Conservation (phyloP, 2,329 filamentous ascomycete genomes). For the Botrytis fragariae region DNA sequence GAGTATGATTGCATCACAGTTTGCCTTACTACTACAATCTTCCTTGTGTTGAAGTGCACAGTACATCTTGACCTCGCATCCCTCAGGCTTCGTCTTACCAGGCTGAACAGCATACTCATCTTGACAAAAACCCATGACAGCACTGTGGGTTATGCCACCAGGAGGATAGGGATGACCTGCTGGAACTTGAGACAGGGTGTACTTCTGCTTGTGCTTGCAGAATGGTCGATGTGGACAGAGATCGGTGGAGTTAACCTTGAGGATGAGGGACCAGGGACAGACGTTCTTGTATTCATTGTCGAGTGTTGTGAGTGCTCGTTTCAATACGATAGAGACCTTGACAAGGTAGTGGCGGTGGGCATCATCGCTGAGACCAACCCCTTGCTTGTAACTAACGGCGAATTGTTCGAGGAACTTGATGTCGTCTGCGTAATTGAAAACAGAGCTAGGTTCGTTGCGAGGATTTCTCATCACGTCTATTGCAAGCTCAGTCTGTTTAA, state of each 20-base stretch:
- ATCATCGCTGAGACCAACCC: background rate
- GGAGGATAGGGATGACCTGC: background rate
- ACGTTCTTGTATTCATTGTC: background rate
- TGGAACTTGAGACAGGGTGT: background rate
- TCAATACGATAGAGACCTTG: background rate
- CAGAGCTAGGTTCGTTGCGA: background rate
- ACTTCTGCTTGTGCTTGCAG: background rate
- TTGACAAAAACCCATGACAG: background rate
- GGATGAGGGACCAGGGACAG: background rate
- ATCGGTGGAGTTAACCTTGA: background rate
- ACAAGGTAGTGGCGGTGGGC: background rate
- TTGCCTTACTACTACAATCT: background rate
- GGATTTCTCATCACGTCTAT: background rate
- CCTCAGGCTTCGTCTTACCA: background rate
- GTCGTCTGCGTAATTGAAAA: background rate
- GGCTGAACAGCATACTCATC: background rate
- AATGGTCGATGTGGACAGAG: background rate
- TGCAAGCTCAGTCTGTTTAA: background rate
- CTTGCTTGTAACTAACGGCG: background rate
- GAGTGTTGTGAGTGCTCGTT: background rate
- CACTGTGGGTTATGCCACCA: background rate
- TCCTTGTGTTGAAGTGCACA: background rate
- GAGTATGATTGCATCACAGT: background rate
- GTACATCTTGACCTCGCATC: background rate
- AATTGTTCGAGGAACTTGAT: background rate